These are phyloP conservation scores for Ascochyta clinopodiicola DNA, from an alignment of 2,329 filamentous ascomycete genomes.

Conservation along the genomic window DNA sequence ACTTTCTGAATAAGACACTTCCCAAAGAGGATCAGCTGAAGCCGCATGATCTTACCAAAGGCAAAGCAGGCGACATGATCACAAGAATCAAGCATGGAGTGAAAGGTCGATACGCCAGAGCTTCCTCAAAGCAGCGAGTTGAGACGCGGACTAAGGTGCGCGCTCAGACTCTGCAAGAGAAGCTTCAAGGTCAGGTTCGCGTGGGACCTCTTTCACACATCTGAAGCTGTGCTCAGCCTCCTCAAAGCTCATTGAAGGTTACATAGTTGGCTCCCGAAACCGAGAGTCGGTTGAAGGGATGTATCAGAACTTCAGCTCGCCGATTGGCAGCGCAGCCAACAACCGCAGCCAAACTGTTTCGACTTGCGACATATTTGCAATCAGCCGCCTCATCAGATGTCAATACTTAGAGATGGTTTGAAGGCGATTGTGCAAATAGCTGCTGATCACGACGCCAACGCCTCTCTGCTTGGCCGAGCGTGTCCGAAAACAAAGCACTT, in stretches of 20 bases:
- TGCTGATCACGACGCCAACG: not conserved
- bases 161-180: slow-evolving; percentile 53
- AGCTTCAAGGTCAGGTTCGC: slow-evolving; percentile 53
- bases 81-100: slow-evolving; percentile 89
- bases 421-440: not conserved
- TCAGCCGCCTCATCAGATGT: not conserved
- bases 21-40: slow-evolving; percentile 62
- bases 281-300: no score
- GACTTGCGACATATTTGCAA: not conserved
- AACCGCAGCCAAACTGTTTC: not conserved
- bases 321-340: not conserved
- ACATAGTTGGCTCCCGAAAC: no score
- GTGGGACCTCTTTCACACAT: slow-evolving; percentile 53
- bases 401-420: not conserved
- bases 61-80: slow-evolving; percentile 87
- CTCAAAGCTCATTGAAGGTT: no score
- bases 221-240: not conserved
- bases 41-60: slow-evolving; percentile 71
- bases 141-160: slow-evolving; percentile 50
- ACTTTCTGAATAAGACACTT: slow-evolving; percentile 72
- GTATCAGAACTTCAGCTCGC: no score
- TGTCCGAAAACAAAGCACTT: not conserved
- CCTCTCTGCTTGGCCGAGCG: not conserved
- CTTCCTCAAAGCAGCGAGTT: slow-evolving; percentile 39
- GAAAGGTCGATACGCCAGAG: slow-evolving; percentile 59